Evolutionary conservation across 2,329 filamentous ascomycete species (phyloP).

Genomic region (Diaporthe australafricana): DNA sequence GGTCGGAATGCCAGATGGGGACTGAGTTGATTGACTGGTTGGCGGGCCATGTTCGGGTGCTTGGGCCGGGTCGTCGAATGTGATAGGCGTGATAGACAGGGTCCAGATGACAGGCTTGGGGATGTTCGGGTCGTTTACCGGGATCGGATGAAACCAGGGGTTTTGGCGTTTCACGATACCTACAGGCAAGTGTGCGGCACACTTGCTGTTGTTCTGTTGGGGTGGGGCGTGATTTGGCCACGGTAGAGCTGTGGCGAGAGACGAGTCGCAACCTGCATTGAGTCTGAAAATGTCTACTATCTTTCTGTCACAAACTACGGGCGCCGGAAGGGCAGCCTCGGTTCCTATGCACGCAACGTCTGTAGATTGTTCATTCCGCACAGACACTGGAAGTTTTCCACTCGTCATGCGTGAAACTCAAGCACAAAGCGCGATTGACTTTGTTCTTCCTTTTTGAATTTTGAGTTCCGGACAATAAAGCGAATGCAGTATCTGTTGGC

Average conservation of each 20-base stretch:
- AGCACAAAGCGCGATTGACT: background rate
- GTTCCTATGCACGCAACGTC: background rate
- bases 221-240: constrained; percentile 22
- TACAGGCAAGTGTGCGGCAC: constrained; percentile 28
- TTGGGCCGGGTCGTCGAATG: constrained; percentile 15
- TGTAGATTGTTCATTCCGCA: constrained; percentile 18
- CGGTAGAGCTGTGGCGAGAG: constrained; percentile 10
- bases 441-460: background rate
- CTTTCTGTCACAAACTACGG: constrained; percentile 15
- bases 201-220: constrained; percentile 8
- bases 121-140: constrained; percentile 30
- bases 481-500: background rate
- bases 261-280: constrained; percentile 13
- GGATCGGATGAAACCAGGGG: constrained; percentile 29
- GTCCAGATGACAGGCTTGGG: constrained; percentile 25
- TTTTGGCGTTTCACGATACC: constrained; percentile 36
- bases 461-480: background rate
- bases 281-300: constrained; percentile 22
- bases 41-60: background rate
- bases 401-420: background rate
- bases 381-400: constrained; percentile 12
- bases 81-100: constrained; percentile 10
- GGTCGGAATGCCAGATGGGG: background rate
- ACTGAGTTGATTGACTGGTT: background rate
- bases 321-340: background rate